Evolutionary conservation across 2,329 filamentous ascomycete species (phyloP), one percentile per base, ranked within the genome.

Genomic region (Ophiostoma fasciatum): DNA sequence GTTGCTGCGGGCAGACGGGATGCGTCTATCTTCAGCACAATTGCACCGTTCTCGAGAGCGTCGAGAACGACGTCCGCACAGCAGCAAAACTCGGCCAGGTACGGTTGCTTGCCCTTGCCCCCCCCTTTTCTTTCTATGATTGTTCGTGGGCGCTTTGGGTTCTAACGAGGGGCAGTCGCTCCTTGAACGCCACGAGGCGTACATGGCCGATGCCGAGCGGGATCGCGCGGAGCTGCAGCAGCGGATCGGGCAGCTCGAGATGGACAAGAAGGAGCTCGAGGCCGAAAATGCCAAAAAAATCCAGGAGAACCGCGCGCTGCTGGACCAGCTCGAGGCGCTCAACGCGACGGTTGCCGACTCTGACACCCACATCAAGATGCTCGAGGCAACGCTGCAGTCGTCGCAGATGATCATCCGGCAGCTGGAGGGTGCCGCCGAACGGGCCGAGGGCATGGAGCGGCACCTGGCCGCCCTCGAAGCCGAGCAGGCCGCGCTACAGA

Each of bases 81-180:
- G 90, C 90, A 28, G 90, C 85, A 33, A 71, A 80, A 53, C 70
- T 94, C 49, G 90, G 90, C 46, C 82, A 94, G 81, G 88, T 94
- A n/a, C 78, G 54, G 82, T 49, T 17, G 12, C 26, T n/a, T n/a
- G n/a, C n/a, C n/a, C n/a, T n/a, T n/a, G n/a, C n/a, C n/a, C n/a
- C n/a, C n/a, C 10, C 6, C 14, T 28, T 17, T 17, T 28, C 29
- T 19, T 30, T 17, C 28, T 32, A 19, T 35, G 13, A 26, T 19
- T 11, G 23, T 13, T n/a, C 10, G 15, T 30, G 17, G 9, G n/a
- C 6, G n/a, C 17, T 15, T 29, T 15, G 4, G 28, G 12, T 17
- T 28, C 15, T 37, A n/a, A n/a, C n/a, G n/a, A n/a, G n/a, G n/a
- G n/a, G n/a, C n/a, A 96, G 90, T 85, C 85, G 41, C 68, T 98